Evolutionary conservation across 805 yeast genomes (phyloP).

Genomic region (Nakazawaea pomicola): DNA sequence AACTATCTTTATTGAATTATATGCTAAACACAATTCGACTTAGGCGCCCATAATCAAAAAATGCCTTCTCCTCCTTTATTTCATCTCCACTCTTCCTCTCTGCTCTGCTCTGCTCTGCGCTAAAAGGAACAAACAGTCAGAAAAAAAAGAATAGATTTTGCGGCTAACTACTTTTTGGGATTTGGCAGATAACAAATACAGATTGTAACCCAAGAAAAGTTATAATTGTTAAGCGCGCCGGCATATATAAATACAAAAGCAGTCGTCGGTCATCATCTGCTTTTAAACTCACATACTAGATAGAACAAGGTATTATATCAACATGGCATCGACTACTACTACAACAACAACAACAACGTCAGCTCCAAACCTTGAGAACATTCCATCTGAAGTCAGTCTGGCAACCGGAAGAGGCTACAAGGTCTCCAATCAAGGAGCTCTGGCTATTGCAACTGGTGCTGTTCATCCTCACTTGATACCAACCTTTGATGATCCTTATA

Average conservation of each 20-base stretch:
- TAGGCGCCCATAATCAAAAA: no score
- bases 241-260: no score
- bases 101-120: neutral
- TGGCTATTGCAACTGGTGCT: slow-evolving; percentile 53
- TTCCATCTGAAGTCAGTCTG: slow-evolving; percentile 23
- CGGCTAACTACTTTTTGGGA: no score
- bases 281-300: neutral
- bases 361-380: slow-evolving; percentile 6
- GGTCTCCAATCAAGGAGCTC: slow-evolving; percentile 45
- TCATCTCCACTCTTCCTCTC: neutral
- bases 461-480: slow-evolving; percentile 49
- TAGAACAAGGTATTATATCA: neutral
- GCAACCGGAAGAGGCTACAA: slow-evolving; percentile 37
- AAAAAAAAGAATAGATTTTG: no score
- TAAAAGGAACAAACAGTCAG: neutral
- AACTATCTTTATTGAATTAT: neutral
- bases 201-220: neutral
- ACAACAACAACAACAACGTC: slow-evolving; percentile 12
- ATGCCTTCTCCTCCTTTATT: neutral
- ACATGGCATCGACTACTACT: neutral
- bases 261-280: no score
- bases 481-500: slow-evolving; percentile 39
- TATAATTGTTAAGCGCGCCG: neutral
- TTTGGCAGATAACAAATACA: no score
- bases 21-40: no score